Percentiles rank a stretch among this genome's conserved stretches.
phyloP scores from a whole-genome alignment of 257 asterid species.

The Petrea volubilis region DNA sequence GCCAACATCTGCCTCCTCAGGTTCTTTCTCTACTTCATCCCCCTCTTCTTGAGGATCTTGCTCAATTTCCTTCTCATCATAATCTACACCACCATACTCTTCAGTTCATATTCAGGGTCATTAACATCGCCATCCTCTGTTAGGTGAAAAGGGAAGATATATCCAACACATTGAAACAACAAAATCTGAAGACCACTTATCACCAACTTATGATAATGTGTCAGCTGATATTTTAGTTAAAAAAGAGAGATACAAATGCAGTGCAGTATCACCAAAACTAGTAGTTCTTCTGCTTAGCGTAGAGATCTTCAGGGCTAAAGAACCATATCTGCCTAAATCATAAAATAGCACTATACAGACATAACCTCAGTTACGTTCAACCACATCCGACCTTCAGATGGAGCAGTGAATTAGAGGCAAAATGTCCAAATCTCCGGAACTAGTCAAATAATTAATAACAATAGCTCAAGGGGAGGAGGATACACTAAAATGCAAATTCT shows the following conservation, averaged over 20 bases:
- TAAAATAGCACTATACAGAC: not conserved
- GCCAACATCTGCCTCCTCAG: slow-evolving; percentile 55
- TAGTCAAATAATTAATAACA: not conserved
- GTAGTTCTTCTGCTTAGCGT: slow-evolving; percentile 13
- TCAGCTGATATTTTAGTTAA: not conserved
- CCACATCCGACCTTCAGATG: not conserved
- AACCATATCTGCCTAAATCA: not conserved
- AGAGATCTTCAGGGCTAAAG: not conserved
- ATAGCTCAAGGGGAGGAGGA: not conserved
- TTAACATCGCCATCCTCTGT: slow-evolving; percentile 71
- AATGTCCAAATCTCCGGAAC: not conserved
- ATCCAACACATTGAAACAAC: slow-evolving; percentile 41
- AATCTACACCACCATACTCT: slow-evolving; percentile 77
- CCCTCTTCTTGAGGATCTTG: slow-evolving; percentile 66
- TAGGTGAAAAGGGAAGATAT: slow-evolving; percentile 33
- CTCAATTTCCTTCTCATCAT: slow-evolving; percentile 87
- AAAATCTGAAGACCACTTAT: slow-evolving; percentile 17
- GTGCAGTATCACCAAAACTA: not conserved
- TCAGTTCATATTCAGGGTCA: slow-evolving; percentile 97
- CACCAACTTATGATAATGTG: not conserved
- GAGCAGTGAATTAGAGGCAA: not conserved
- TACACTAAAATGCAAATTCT: not conserved
- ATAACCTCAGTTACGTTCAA: not conserved
- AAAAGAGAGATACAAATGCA: not conserved
- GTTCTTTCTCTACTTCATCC: slow-evolving; percentile 66